These are phyloP conservation scores for Clarireedia hainanense DNA, from an alignment of 2,329 filamentous ascomycete species.

Conservation along the genomic window DNA sequence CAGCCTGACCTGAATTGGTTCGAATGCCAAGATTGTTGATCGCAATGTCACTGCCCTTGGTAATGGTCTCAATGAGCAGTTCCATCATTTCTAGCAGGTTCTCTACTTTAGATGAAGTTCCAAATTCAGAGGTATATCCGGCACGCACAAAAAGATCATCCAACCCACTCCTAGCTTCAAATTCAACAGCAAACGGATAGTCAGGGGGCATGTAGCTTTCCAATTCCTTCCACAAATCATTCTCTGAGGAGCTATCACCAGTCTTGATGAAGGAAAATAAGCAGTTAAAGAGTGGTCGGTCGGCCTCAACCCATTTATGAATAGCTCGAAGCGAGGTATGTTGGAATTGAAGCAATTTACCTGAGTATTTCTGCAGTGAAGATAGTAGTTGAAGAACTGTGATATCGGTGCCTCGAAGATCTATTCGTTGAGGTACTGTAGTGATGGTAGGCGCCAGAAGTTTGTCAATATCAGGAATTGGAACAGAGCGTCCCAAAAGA, in stretches of 20 bases:
- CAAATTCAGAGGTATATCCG: neutral
- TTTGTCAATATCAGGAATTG: constrained; percentile 32
- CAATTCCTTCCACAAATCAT: neutral
- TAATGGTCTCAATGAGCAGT: neutral
- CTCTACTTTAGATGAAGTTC: neutral
- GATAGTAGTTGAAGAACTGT: neutral
- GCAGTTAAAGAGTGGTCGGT: neutral
- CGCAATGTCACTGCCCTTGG: neutral
- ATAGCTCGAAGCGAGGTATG: neutral
- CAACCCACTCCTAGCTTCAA: neutral
- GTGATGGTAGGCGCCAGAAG: constrained; percentile 37
- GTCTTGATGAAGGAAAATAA: neutral
- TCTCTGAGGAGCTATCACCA: neutral
- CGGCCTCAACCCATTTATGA: constrained; percentile 1
- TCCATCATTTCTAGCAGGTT: neutral
- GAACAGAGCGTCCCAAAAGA: constrained; percentile 33
- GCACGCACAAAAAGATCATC: neutral
- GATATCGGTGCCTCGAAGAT: neutral
- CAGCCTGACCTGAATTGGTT: neutral
- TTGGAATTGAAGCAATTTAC: neutral
- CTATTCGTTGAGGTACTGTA: constrained; percentile 34
- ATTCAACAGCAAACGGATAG: constrained; percentile 3
- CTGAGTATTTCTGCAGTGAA: neutral
- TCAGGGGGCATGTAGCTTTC: constrained; percentile 1
- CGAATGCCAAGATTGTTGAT: neutral